Percentiles rank a stretch among this genome's conserved stretches.
Evolutionary conservation across 768 basidiomycete genomes (phyloP).

Genomic region (Lactarius indigo): DNA sequence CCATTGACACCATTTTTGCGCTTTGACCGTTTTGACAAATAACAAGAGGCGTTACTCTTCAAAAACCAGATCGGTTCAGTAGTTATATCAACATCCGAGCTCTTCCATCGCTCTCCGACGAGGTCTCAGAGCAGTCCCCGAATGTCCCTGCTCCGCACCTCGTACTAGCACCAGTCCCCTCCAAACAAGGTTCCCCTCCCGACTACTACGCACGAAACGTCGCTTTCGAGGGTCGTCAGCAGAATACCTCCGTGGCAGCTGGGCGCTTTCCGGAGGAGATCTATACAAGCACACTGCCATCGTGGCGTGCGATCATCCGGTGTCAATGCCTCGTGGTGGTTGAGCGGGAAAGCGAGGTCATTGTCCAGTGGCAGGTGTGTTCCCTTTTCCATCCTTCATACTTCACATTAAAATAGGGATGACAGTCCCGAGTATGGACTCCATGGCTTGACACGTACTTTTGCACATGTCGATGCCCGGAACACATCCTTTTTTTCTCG

Average conservation of each 20-base stretch:
- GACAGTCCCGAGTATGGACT: constrained; percentile 49
- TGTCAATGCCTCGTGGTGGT: constrained; percentile 50
- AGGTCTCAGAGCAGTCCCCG: background rate
- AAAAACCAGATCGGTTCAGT: background rate
- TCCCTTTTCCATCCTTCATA: constrained; percentile 8
- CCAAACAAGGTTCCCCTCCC: background rate
- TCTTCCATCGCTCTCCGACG: background rate
- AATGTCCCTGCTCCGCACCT: background rate
- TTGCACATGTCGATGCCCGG: constrained; percentile 77
- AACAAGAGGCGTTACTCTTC: background rate
- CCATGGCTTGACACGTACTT: constrained; percentile 79
- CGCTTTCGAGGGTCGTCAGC: background rate
- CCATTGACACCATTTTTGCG: background rate
- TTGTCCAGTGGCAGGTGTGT: constrained; percentile 66
- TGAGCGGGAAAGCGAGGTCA: constrained; percentile 52
- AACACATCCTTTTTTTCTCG: constrained; percentile 94
- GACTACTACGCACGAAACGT: background rate
- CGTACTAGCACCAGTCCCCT: background rate
- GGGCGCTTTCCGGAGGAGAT: constrained; percentile 43
- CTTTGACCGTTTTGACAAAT: background rate
- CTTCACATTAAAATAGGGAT: constrained; percentile 4
- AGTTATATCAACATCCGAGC: constrained; percentile 5
- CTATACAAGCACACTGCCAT: constrained; percentile 58
- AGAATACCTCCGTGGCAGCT: constrained; percentile 23
- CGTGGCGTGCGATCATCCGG: constrained; percentile 65